Evolutionary conservation across 2,329 filamentous ascomycete genomes (phyloP), one percentile per base, ranked within the genome.

Genomic region (Pseudogymnoascus sp.): DNA sequence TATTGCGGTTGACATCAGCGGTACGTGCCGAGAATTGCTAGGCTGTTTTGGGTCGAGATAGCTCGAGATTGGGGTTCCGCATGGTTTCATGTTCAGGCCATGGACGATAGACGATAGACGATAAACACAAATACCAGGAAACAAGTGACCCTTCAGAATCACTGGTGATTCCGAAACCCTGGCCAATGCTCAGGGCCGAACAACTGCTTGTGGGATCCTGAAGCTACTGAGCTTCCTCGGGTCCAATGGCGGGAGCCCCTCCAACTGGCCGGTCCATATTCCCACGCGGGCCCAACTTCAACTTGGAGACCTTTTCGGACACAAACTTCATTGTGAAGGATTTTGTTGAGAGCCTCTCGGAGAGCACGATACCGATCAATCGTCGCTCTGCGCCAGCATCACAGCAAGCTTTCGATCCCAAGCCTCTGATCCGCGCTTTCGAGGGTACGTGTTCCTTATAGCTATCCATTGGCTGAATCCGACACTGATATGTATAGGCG

Each of bases 301-400:
- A 86, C 8, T 82, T 97, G 65, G 91, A 96, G 50, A 92, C 92
- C 77, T 91, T 92, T 76, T 90, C 90, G 63, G 90, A 82, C 74
- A 90, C 90, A 71, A 94, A 97, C 77, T 99, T 97, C 73, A 97
- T 97, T 67, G 93, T 97, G 68, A 92, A 96, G 72, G 94, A 99
- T 78, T 99, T 99, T 74, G 88, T 99, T 70, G 95, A 99, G 74
- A 85, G 88, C 61, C 86, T 99, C 64, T 94, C 93, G 60, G 92
- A 97, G 67, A 89, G 82, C 69, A 90, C 91, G 21, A 84, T 91
- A 37, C 87, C 90, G n/a, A 80, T 82, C 21, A 90, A 87, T 71
- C 90, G 94, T 62, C 88, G 90, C 65, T 97, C 92, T 12, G 86
- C 84, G 6, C 82, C 84, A 67, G 80, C 78, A 65, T 42, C 35